A percentile compares a stretch with the other conserved stretches of the same genome.
phyloP scores from a whole-genome alignment of 257 asterid genomes.

The Gentiana dahurica region DNA sequence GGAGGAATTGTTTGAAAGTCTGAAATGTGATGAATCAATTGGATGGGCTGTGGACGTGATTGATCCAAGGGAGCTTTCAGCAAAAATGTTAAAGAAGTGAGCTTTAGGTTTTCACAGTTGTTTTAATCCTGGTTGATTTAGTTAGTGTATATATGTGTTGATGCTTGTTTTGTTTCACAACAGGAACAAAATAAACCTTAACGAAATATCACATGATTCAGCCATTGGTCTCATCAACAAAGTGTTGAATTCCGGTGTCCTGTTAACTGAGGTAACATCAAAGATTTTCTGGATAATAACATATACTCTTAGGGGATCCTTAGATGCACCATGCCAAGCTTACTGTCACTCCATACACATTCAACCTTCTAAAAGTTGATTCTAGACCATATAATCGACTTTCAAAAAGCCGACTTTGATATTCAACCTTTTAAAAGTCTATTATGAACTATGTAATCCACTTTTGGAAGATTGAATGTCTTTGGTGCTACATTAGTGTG shows the following conservation, averaged over 20 bases:
- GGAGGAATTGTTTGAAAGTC: conserved; percentile 80
- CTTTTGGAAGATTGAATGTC: no score
- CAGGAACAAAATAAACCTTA: conserved; percentile 83
- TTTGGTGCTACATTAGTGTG: no score
- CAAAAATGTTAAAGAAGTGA: conserved; percentile 86
- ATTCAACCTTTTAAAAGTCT: no score
- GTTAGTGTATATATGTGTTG: conserved; percentile 2
- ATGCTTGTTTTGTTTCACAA: conserved; percentile 15
- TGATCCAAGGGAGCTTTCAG: conserved; percentile 88
- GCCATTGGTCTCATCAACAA: conserved; percentile 81
- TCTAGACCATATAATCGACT: no score
- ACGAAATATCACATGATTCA: conserved; percentile 90
- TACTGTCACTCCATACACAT: no score
- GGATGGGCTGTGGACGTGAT: conserved; percentile 97
- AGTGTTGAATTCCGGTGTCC: conserved; percentile 67
- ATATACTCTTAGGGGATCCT: conserved; percentile 2
- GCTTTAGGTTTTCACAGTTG: conserved; percentile 6
- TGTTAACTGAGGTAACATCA: conserved; percentile 67
- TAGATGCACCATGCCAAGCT: neutral
- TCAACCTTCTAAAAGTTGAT: no score
- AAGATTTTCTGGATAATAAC: conserved; percentile 8
- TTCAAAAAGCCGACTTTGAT: no score
- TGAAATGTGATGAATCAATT: conserved; percentile 69
- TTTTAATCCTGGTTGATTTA: conserved; percentile 1
- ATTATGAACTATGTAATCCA: no score